Evolutionary conservation across 2,329 filamentous ascomycete genomes (phyloP), one percentile per base, ranked within the genome.

Genomic region (Harringtonia lauricola): DNA sequence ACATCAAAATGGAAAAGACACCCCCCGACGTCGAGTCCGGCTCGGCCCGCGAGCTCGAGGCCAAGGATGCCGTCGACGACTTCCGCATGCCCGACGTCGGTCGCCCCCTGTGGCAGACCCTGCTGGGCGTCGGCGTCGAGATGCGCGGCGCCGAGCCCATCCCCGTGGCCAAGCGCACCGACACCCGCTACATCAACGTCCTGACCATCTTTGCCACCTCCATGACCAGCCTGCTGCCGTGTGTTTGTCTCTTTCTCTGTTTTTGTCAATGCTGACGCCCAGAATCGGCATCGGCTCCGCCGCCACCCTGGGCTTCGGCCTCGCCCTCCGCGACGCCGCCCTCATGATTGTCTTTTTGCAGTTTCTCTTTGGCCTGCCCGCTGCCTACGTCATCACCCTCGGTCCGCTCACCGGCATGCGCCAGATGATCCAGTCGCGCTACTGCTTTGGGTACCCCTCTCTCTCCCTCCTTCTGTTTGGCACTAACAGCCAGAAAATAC

Each of bases 401-500:
- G 76, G 76, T 0, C 74, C 77, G 3, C 72, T 71, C 58, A 80
- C 76, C 13, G 78, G 77, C 33, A 72, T 81, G 68, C 67, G 78
- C 17, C 77, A 81, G 57, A 77, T 82, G 67, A 70, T 81, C 8
- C 76, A 79, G 51, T 76, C 78, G 7, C 66, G 78, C 18, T 82
- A 73, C 56, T 73, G 72, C 36, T 82, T 79, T 55, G 76, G 74
- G 64, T 73, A 59, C 43, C 59, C 19, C 10, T 21, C 8, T 4
- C 19, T 44, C 19, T 24, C 17, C 35, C 43, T 36, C 15, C 36
- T 19, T 36, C 31, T 19, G 12, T 35, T 18, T 36, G 28, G 12
- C 12, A 21, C 28, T 24, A 17, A 15, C 33, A 24, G 15, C 17
- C 3, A 0, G 10, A 19, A 19, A 17, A n/a, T 17, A 12, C 29